Base-by-base conservation (phyloP, 306 rosid species). In the Cucurbita pepo region DNA sequence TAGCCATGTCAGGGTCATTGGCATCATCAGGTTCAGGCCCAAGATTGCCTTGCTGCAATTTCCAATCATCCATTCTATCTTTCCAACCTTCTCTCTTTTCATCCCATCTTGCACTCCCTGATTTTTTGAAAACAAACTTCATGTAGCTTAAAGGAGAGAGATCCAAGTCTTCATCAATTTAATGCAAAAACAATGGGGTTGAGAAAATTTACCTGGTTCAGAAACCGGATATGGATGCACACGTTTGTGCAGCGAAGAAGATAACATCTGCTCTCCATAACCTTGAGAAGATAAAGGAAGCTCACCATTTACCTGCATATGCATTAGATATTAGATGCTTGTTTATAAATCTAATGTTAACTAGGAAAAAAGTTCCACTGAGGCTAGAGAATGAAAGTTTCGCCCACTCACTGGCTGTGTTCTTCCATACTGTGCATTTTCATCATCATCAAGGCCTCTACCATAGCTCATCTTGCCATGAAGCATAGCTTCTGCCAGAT, bases 11-110 rank as follows among this genome's bases (percentile, higher is more conserved):
- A 54, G 89, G 89, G 36, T 90, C 99, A 75, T 61, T 83, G 18
- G 78, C 74, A 77, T 86, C 90, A 53, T 87, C 91, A 56, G 79
- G 86, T 73, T 94, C 97, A 79, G 85, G 83, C 75, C 86, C 89
- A 36, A 91, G 79, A 65, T 89, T 89, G 45, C 99, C 97, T 80
- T 90, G 97, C 75, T 84, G 83, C 79, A 79, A 37, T 83, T 86
- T 94, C 97, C 97, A 86, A 14, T 94, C 97, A 75, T 90, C 92
- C 86, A 76, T 86, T 83, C 88, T 82, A 50, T 85, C 96, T 56
- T 81, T 83, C 89, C 89, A 82, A 13, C 86, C 86, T 67, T 84
- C 86, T 73, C 67, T 85, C 86, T 86, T 90, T 67, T 83, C 88
- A 75, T 88, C 88, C 79, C 89, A 82, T 80, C 78, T 86, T 77